A percentile compares a stretch with the other conserved stretches of the same genome.
Conservation (phyloP, 2,329 filamentous ascomycete species). For the Elsinoe australis region DNA sequence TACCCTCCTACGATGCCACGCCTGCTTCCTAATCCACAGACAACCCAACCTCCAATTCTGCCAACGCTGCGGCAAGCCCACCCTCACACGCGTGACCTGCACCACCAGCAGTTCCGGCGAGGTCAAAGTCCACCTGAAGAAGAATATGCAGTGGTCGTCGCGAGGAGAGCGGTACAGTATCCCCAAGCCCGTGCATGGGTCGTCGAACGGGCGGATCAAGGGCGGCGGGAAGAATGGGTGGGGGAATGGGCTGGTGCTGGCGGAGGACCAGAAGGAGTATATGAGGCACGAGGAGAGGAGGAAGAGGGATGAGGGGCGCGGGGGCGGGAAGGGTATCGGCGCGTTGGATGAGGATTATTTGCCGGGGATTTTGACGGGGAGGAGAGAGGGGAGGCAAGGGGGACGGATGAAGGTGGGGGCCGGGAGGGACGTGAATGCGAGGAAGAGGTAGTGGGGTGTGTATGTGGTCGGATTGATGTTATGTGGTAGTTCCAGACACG, state of each 20-base stretch:
- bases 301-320: constrained; percentile 56
- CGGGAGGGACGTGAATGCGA: constrained; percentile 69
- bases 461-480: not conserved
- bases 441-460: constrained; percentile 6
- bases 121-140: constrained; percentile 81
- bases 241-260: constrained; percentile 74
- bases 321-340: constrained; percentile 45
- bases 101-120: constrained; percentile 72
- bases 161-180: constrained; percentile 87
- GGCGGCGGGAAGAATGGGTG: constrained; percentile 78
- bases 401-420: constrained; percentile 74
- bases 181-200: constrained; percentile 79
- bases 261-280: constrained; percentile 96
- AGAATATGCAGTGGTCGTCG: constrained; percentile 94
- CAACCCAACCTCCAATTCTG: constrained; percentile 90
- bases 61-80: constrained; percentile 78
- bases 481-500: no score
- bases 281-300: constrained; percentile 55
- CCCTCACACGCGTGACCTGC: constrained; percentile 76
- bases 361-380: constrained; percentile 74
- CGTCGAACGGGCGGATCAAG: constrained; percentile 65
- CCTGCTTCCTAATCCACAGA: constrained; percentile 77
- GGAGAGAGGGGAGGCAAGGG: constrained; percentile 52
- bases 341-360: constrained; percentile 94
- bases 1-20: constrained; percentile 87